Percentiles rank a stretch among this genome's conserved stretches.
phyloP scores from a whole-genome alignment of 2,329 filamentous ascomycete genomes.

The Fusarium abutilonis region DNA sequence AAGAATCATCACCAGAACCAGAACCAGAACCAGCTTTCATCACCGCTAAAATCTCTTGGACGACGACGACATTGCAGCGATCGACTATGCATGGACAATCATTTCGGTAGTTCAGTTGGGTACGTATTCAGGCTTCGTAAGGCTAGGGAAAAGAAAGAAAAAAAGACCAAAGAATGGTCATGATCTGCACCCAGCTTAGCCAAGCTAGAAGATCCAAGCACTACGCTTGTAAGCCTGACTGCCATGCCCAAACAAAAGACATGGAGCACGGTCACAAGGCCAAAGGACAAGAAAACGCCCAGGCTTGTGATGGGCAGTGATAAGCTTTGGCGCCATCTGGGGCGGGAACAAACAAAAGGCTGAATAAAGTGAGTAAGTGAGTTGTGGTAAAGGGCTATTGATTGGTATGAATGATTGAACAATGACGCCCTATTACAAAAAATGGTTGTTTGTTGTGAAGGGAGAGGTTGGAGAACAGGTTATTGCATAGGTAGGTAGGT shows the following conservation, averaged over 20 bases:
- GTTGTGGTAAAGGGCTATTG: not conserved
- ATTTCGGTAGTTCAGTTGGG: too few species aligned
- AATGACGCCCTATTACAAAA: constrained; percentile 13
- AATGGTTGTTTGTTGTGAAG: too few species aligned
- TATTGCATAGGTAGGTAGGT: too few species aligned
- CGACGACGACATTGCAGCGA: too few species aligned
- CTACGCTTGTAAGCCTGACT: constrained; percentile 16
- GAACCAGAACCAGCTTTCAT: too few species aligned
- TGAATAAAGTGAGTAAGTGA: too few species aligned
- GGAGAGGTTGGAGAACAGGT: too few species aligned
- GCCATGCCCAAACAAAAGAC: not conserved
- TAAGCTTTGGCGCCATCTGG: constrained; percentile 22
- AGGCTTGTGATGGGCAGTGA: constrained; percentile 15
- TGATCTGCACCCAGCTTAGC: constrained; percentile 14
- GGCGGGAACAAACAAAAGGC: not conserved
- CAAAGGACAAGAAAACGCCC: not conserved
- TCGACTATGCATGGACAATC: too few species aligned
- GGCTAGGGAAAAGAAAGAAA: too few species aligned
- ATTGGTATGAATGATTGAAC: constrained; percentile 5
- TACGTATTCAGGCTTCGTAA: too few species aligned
- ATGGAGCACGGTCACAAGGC: not conserved
- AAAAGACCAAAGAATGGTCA: constrained; percentile 9
- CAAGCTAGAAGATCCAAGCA: not conserved
- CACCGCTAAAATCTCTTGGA: too few species aligned
- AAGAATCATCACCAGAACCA: too few species aligned